Percentiles rank a stretch among this genome's conserved stretches.
Conservation (phyloP, 331 rosid genomes). For the Malus hybrid region DNA sequence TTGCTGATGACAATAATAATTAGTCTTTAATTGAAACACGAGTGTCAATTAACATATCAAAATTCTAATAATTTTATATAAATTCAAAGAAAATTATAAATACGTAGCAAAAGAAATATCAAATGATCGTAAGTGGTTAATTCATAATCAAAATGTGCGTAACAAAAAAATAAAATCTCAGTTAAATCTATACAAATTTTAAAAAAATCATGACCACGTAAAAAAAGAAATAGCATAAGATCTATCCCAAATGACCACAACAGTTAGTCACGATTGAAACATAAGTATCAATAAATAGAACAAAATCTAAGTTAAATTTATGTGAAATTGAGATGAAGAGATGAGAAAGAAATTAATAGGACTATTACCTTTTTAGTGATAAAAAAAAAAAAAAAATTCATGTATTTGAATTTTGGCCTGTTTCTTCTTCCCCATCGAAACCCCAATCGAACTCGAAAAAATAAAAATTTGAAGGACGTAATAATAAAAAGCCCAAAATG, state of each 20-base stretch:
- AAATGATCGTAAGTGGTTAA: neutral
- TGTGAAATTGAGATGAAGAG: neutral
- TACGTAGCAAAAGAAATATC: neutral
- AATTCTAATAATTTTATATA: too few relatives aligned
- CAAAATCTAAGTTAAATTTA: neutral
- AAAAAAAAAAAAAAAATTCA: neutral
- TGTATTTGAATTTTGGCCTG: neutral
- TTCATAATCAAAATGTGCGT: too few relatives aligned
- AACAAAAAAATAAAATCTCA: too few relatives aligned
- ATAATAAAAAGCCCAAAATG: constrained; percentile 67
- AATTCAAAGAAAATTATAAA: too few relatives aligned
- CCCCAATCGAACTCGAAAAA: neutral
- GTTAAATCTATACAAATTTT: too few relatives aligned
- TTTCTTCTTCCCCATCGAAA: constrained; percentile 13
- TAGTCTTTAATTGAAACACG: too few relatives aligned
- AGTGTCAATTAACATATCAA: too few relatives aligned
- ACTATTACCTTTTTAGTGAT: neutral
- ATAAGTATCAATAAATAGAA: too few relatives aligned
- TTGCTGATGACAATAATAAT: too few relatives aligned
- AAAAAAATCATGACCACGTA: too few relatives aligned
- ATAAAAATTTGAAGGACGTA: neutral
- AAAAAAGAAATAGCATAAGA: too few relatives aligned
- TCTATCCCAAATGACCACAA: rapidly evolving
- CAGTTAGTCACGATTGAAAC: too few relatives aligned
- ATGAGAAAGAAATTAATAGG: neutral